Evolutionary conservation across 2,329 filamentous ascomycete species (phyloP).

Genomic region (Fusarium continuum): DNA sequence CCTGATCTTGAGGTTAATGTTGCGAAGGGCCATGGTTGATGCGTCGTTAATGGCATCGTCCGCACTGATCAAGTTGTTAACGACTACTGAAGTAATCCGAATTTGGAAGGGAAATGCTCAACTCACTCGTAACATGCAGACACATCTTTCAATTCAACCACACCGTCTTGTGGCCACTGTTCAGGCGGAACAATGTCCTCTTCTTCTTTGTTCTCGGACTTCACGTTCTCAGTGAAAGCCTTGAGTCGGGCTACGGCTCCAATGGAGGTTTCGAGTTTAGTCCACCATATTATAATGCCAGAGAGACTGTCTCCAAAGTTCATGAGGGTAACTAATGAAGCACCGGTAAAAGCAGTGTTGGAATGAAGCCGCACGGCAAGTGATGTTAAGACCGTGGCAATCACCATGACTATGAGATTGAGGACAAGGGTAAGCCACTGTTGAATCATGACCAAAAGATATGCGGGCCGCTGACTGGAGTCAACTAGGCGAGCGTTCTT

Average conservation of each 20-base stretch:
- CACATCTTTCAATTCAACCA: conserved; percentile 44
- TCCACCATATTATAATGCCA: conserved; percentile 31
- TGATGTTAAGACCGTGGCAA: conserved; percentile 58
- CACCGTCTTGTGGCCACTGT: conserved; percentile 47
- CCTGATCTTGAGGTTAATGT: conserved; percentile 43
- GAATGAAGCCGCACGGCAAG: conserved; percentile 55
- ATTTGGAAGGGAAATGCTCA: neutral
- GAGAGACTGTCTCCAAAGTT: conserved; percentile 42
- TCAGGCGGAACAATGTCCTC: conserved; percentile 28
- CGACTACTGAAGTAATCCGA: neutral
- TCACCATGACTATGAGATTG: conserved; percentile 57
- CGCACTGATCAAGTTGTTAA: neutral
- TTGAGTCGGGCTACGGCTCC: conserved; percentile 35
- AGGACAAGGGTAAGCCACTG: conserved; percentile 64
- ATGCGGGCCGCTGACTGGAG: conserved; percentile 64
- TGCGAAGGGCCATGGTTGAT: conserved; percentile 38
- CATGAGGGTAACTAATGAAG: conserved; percentile 51
- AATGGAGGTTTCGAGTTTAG: conserved; percentile 36
- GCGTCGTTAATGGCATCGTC: neutral
- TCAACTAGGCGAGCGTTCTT: conserved; percentile 61
- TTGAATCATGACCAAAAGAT: conserved; percentile 66
- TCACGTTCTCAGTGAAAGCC: conserved; percentile 34
- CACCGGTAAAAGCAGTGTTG: conserved; percentile 51
- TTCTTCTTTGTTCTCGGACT: conserved; percentile 34
- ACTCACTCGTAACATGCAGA: conserved; percentile 47